These are phyloP conservation scores for Quercus parvula DNA, from an alignment of 306 rosid genomes.

Conservation along the genomic window DNA sequence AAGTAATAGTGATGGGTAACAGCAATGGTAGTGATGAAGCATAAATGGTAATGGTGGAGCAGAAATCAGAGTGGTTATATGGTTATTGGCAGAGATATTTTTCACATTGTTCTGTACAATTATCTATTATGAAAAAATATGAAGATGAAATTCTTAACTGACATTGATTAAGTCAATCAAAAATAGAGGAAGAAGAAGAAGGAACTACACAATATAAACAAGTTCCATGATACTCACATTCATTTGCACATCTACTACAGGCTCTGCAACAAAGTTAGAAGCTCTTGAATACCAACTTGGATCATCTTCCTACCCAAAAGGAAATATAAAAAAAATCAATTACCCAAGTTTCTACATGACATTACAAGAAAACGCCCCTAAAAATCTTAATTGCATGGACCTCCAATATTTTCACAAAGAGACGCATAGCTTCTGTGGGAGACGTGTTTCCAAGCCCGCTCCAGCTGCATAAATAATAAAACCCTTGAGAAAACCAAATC, in stretches of 20 bases:
- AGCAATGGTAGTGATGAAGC: not conserved
- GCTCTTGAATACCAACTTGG: slow-evolving; percentile 98
- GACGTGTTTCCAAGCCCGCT: slow-evolving; percentile 88
- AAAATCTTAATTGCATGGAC: slow-evolving; percentile 29
- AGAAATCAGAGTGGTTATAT: not conserved
- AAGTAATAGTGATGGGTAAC: not conserved
- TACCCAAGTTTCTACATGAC: slow-evolving; percentile 17
- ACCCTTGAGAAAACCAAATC: slow-evolving; percentile 13
- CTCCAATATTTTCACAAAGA: slow-evolving; percentile 97
- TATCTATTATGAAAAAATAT: not conserved
- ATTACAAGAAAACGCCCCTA: slow-evolving; percentile 8
- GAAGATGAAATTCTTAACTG: slow-evolving; percentile 2
- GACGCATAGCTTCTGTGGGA: slow-evolving; percentile 93
- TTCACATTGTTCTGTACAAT: not conserved
- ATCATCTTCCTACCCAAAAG: slow-evolving; percentile 75
- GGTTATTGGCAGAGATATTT: not conserved
- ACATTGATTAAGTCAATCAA: not conserved
- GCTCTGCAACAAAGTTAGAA: slow-evolving; percentile 70
- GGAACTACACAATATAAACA: slow-evolving; percentile 5
- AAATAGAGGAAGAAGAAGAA: not conserved
- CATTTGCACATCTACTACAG: slow-evolving; percentile 76
- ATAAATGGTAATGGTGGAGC: not conserved
- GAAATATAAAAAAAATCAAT: slow-evolving; percentile 10
- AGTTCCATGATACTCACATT: slow-evolving; percentile 57
- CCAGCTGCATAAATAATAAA: slow-evolving; percentile 73